Conservation (phyloP, 352 stramenopile genomes). For the Halophytophthora batemanensis region DNA sequence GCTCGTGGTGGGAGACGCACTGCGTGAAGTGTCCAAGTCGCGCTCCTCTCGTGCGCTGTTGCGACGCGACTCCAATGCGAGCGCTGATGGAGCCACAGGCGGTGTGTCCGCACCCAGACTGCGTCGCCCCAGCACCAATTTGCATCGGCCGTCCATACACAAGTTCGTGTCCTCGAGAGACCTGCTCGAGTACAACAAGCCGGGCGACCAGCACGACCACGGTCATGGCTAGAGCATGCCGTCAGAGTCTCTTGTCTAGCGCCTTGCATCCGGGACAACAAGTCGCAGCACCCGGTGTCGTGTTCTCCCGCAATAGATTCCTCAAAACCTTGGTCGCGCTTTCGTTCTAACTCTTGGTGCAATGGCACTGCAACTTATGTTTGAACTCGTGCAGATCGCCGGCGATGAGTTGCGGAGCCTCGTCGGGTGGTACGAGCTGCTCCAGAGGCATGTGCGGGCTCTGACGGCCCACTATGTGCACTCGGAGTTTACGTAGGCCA, state of each 20-base stretch:
- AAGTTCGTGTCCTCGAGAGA: conserved; percentile 60
- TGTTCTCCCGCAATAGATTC: conserved; percentile 13
- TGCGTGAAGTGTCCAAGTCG: conserved; percentile 42
- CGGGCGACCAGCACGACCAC: conserved; percentile 11
- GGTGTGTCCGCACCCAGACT: neutral
- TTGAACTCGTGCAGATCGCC: conserved; percentile 62
- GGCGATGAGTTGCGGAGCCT: conserved; percentile 50
- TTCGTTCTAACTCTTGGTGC: conserved; percentile 12
- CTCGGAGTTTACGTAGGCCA: conserved; percentile 48
- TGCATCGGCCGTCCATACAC: conserved; percentile 45
- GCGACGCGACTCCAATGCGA: conserved; percentile 11
- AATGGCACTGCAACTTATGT: conserved; percentile 50
- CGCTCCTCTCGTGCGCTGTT: conserved; percentile 16
- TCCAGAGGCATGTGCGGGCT: conserved; percentile 65
- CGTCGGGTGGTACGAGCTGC: conserved; percentile 41
- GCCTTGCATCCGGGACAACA: too few species aligned
- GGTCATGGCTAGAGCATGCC: conserved; percentile 18
- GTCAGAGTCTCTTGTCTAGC: too few species aligned
- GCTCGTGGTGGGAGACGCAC: conserved; percentile 41
- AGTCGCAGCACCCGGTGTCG: too few species aligned
- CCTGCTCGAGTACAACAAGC: conserved; percentile 52
- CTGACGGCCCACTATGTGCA: conserved; percentile 70
- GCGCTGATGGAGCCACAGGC: conserved; percentile 5
- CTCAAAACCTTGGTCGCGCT: conserved; percentile 1
- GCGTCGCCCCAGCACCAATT: conserved; percentile 7